A percentile compares a stretch with the other conserved stretches of the same genome.
phyloP scores from a whole-genome alignment of 345 rosid species.

The Moricandia arvensis region DNA sequence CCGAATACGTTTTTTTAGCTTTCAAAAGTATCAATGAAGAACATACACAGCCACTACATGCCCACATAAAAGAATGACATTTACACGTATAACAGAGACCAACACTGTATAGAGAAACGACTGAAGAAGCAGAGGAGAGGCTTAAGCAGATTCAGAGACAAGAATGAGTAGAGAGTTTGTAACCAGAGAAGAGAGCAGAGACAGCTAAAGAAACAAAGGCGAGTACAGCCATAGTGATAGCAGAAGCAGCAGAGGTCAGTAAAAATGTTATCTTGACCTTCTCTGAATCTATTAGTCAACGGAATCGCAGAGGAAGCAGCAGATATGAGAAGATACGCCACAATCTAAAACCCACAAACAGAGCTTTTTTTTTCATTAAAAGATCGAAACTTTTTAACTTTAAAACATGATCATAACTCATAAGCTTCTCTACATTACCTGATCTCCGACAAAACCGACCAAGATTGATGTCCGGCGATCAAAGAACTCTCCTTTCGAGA shows the following conservation, averaged over 20 bases:
- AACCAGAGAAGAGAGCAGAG: constrained; percentile 76
- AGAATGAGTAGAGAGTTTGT: constrained; percentile 65
- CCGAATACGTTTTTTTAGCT: too few relatives aligned
- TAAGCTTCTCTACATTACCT: constrained; percentile 43
- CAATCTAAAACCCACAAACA: constrained; percentile 40
- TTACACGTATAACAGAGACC: constrained; percentile 17
- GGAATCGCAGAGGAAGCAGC: constrained; percentile 80
- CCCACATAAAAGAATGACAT: constrained; percentile 12
- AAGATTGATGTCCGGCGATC: constrained; percentile 45
- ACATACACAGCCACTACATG: not conserved
- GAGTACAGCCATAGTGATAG: constrained; percentile 69
- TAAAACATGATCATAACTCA: not conserved
- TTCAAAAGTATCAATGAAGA: not conserved
- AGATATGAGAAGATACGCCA: constrained; percentile 67
- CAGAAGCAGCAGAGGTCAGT: constrained; percentile 66
- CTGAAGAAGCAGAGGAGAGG: not conserved
- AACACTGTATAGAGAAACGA: not conserved
- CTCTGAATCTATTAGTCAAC: constrained; percentile 67
- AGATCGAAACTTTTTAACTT: not conserved
- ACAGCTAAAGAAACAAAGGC: constrained; percentile 62
- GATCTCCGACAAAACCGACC: constrained; percentile 76
- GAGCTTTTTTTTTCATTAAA: not conserved
- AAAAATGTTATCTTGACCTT: constrained; percentile 57
- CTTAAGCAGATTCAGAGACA: constrained; percentile 39
- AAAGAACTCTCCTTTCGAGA: constrained; percentile 45